Evolutionary conservation across 176 grass and related monocot species (phyloP).

Genomic region (Hyparrhenia diplandra): DNA sequence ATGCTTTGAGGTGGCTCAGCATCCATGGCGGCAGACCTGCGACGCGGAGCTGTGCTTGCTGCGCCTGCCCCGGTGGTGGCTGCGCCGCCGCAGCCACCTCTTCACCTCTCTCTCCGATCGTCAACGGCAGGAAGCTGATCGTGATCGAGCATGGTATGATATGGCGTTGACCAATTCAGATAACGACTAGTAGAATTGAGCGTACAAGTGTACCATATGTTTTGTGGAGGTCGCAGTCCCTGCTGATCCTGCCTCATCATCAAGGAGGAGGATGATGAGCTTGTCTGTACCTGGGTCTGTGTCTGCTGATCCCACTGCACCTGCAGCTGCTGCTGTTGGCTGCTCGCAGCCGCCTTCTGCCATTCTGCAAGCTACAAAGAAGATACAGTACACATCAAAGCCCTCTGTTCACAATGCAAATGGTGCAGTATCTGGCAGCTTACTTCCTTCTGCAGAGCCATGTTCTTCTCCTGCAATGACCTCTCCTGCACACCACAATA

Average conservation of each 20-base stretch:
- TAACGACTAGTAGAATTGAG: not conserved
- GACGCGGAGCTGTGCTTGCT: slow-evolving; percentile 21
- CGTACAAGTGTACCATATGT: slow-evolving; percentile 37
- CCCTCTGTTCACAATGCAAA: not conserved
- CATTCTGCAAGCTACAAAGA: slow-evolving; percentile 54
- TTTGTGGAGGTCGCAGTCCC: slow-evolving; percentile 16
- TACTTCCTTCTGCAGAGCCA: slow-evolving; percentile 75
- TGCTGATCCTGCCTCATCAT: slow-evolving; percentile 42
- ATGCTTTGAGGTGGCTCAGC: slow-evolving; percentile 51
- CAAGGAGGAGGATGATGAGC: slow-evolving; percentile 42
- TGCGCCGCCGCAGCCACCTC: not conserved
- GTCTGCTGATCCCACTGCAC: slow-evolving; percentile 47
- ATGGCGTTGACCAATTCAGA: not conserved
- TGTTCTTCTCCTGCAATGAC: slow-evolving; percentile 67
- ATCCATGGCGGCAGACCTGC: slow-evolving; percentile 46
- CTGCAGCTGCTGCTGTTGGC: slow-evolving; percentile 21
- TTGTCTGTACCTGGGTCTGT: slow-evolving; percentile 31
- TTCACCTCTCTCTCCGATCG: slow-evolving; percentile 21
- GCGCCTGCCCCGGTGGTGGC: not conserved
- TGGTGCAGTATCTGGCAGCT: not conserved
- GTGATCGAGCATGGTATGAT: not conserved
- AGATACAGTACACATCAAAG: not conserved
- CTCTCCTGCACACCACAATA: slow-evolving; percentile 48
- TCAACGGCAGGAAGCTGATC: slow-evolving; percentile 23
- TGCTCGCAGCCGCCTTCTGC: slow-evolving; percentile 22